Evolutionary conservation across 2,329 filamentous ascomycete genomes (phyloP).

Genomic region (Thielaviopsis musarum): DNA sequence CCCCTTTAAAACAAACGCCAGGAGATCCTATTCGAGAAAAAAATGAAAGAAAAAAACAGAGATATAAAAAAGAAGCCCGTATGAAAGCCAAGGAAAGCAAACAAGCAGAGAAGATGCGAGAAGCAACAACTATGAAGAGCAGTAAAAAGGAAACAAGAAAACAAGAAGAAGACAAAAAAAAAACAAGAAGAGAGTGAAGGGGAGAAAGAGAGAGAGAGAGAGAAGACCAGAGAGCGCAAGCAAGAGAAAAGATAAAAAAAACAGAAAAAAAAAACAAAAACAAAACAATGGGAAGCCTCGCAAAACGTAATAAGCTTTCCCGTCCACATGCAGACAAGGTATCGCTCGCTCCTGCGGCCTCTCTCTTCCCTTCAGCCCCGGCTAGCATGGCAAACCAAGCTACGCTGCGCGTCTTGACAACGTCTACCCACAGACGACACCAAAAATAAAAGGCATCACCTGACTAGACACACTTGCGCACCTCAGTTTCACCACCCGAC

Average conservation of each 20-base stretch:
- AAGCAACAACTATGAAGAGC: neutral
- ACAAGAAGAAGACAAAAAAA: neutral
- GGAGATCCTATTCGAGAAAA: conserved; percentile 1
- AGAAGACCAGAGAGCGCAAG: neutral
- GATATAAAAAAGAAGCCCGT: neutral
- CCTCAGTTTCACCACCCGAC: neutral
- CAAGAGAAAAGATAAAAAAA: neutral
- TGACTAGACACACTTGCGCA: no score
- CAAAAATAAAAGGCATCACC: no score
- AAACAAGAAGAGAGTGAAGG: neutral
- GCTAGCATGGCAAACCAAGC: no score
- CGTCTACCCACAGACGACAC: no score
- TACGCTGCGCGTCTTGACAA: no score
- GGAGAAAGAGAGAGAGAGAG: neutral
- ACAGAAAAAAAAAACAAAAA: conserved; percentile 4
- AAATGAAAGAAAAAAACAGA: neutral
- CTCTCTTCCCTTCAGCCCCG: no score
- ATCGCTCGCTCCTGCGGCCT: neutral
- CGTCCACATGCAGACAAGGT: neutral
- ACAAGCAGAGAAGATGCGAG: neutral
- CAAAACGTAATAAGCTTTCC: neutral
- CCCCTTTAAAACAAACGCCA: conserved; percentile 2
- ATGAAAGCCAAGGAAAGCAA: neutral
- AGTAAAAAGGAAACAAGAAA: neutral
- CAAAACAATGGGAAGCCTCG: neutral